These are phyloP conservation scores for Forsythia viridissima DNA, from an alignment of 257 asterid species.

Conservation along the genomic window DNA sequence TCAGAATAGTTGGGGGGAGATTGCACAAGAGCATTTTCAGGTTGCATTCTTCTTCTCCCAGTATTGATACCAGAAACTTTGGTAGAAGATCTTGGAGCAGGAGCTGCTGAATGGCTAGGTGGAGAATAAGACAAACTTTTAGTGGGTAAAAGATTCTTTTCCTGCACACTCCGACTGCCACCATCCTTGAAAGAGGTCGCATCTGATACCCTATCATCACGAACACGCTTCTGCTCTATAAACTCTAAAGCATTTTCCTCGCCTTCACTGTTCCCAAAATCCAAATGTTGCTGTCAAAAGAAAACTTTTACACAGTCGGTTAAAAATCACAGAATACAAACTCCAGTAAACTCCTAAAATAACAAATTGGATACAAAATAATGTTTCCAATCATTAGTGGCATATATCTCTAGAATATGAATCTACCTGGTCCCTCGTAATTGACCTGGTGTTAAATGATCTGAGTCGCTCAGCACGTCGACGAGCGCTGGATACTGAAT, in stretches of 20 bases:
- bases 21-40: conserved; percentile 81
- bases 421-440: conserved; percentile 66
- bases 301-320: conserved; percentile 52
- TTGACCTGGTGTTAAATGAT: conserved; percentile 63
- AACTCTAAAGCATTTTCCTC: conserved; percentile 51
- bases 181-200: conserved; percentile 44
- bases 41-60: conserved; percentile 60
- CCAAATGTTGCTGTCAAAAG: conserved; percentile 66
- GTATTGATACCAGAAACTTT: conserved; percentile 49
- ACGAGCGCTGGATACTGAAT: conserved; percentile 42
- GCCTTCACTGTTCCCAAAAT: conserved; percentile 60
- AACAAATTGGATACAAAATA: conserved; percentile 18
- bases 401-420: conserved; percentile 8
- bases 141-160: conserved; percentile 54
- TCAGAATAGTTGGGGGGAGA: conserved; percentile 88
- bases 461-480: conserved; percentile 75
- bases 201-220: conserved; percentile 43
- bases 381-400: not conserved
- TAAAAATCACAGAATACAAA: conserved; percentile 33
- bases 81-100: conserved; percentile 56
- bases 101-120: conserved; percentile 58
- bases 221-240: conserved; percentile 38
- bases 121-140: conserved; percentile 55
- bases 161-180: conserved; percentile 39
- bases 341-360: conserved; percentile 27